These are phyloP conservation scores for Umbilicaria muhlenbergii DNA, from an alignment of 495 filamentous ascomycete species.

Conservation along the genomic window DNA sequence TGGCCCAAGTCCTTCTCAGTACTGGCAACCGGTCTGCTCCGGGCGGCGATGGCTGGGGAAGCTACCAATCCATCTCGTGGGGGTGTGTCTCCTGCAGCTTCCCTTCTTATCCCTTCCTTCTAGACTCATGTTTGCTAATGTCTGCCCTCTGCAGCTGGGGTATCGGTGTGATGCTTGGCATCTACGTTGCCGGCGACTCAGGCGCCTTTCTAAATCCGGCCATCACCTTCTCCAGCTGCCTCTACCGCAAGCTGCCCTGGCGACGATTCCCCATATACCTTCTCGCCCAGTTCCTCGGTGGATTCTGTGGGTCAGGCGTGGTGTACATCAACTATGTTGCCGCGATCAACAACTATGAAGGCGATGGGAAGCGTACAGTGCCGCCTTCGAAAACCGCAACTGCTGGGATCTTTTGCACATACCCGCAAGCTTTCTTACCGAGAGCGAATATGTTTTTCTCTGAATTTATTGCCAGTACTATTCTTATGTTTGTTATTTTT, in stretches of 20 bases:
- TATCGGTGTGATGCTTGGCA: constrained; percentile 49
- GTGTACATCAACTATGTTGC: constrained; percentile 41
- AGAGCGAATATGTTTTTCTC: constrained; percentile 44
- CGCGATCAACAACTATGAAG: constrained; percentile 39
- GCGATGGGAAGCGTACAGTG: constrained; percentile 36
- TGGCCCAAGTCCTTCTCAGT: constrained; percentile 44
- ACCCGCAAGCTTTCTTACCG: constrained; percentile 44
- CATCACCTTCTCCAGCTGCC: constrained; percentile 45
- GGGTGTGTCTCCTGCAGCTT: constrained; percentile 24
- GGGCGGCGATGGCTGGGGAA: constrained; percentile 27
- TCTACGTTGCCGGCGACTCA: constrained; percentile 41
- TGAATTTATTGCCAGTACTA: constrained; percentile 43
- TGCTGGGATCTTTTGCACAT: constrained; percentile 51
- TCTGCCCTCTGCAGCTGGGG: constrained; percentile 16
- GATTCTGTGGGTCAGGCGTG: constrained; percentile 35
- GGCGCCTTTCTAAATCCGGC: constrained; percentile 53
- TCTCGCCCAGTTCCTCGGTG: constrained; percentile 37
- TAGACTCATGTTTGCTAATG: not conserved
- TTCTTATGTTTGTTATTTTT: constrained; percentile 54
- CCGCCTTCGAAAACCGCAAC: constrained; percentile 40
- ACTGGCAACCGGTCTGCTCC: constrained; percentile 15
- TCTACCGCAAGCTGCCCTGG: constrained; percentile 49
- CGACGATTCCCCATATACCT: constrained; percentile 37
- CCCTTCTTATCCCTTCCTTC: not conserved
- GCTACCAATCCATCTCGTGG: constrained; percentile 47